Conservation (phyloP, 2,329 filamentous ascomycete genomes). For the Cordyceps farinosa region DNA sequence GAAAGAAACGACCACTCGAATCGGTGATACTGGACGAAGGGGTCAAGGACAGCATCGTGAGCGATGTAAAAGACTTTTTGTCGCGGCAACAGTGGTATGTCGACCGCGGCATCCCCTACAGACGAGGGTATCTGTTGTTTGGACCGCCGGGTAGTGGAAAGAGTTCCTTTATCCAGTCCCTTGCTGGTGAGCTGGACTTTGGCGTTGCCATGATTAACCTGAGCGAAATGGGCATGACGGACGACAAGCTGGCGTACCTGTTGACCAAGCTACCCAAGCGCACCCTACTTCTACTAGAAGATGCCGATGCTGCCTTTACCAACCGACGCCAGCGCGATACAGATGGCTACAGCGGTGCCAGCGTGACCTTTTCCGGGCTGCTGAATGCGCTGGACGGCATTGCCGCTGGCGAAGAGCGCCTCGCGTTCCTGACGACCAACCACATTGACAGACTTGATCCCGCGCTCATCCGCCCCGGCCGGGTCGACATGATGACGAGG, state of each 20-base stretch:
- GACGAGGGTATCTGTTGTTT: constrained; percentile 82
- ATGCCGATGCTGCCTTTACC: constrained; percentile 85
- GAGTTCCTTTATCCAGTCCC: constrained; percentile 91
- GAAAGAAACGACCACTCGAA: constrained; percentile 79
- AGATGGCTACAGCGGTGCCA: constrained; percentile 82
- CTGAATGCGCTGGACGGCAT: constrained; percentile 85
- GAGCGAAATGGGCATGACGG: constrained; percentile 83
- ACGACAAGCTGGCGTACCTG: constrained; percentile 82
- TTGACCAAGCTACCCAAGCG: constrained; percentile 80
- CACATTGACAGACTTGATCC: constrained; percentile 86
- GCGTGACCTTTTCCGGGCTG: constrained; percentile 90
- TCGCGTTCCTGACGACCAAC: constrained; percentile 93
- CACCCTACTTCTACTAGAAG: constrained; percentile 80
- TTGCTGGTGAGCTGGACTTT: constrained; percentile 90
- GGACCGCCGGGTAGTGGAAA: constrained; percentile 90
- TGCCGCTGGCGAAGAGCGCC: constrained; percentile 89
- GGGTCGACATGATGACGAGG: constrained; percentile 88
- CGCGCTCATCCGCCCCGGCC: constrained; percentile 82
- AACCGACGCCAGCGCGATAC: constrained; percentile 73
- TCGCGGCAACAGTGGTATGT: constrained; percentile 81
- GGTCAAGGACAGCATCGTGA: constrained; percentile 75
- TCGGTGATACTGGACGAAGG: constrained; percentile 85
- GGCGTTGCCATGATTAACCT: constrained; percentile 90
- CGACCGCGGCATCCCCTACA: constrained; percentile 90
- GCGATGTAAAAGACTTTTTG: constrained; percentile 80